phyloP scores from a whole-genome alignment of 139 green algal species.

The Eudorina sp. region DNA sequence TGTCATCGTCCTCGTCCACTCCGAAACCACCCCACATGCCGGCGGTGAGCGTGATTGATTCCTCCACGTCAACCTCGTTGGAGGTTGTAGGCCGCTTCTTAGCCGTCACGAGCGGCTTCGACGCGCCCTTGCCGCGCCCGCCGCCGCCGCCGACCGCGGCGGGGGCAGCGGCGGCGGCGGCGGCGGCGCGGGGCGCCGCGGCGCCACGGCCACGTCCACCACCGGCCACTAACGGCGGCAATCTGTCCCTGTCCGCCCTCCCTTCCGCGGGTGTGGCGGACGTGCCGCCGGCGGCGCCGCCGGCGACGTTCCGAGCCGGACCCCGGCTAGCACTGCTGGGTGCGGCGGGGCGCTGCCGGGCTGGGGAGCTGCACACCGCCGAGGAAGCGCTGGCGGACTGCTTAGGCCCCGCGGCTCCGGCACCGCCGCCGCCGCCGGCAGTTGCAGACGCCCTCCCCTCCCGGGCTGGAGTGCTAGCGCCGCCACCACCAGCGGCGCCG shows the following conservation, averaged over 20 bases:
- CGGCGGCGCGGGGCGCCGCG: neutral
- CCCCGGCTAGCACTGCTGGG: neutral
- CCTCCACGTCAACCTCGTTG: slow-evolving; percentile 47
- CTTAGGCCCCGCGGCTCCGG: neutral
- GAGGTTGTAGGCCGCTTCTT: neutral
- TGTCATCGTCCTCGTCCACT: slow-evolving; percentile 56
- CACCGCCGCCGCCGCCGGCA: neutral
- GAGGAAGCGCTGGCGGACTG: neutral
- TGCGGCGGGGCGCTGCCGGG: neutral
- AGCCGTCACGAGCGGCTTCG: neutral
- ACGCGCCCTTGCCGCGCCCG: neutral
- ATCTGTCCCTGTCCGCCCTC: neutral
- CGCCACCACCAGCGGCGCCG: neutral
- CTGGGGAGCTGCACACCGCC: neutral
- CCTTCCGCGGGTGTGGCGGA: neutral
- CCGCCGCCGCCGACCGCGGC: neutral
- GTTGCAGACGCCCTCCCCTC: neutral
- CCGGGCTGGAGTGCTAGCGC: neutral
- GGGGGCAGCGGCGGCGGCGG: neutral
- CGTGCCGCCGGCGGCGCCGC: neutral
- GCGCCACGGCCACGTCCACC: neutral
- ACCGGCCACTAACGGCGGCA: slow-evolving; percentile 1
- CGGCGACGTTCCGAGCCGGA: neutral
- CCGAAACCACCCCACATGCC: slow-evolving; percentile 48
- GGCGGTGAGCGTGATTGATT: slow-evolving; percentile 35